phyloP scores from a whole-genome alignment of 1,284 basidiomycete genomes.

The Rhodotorula glutinis region DNA sequence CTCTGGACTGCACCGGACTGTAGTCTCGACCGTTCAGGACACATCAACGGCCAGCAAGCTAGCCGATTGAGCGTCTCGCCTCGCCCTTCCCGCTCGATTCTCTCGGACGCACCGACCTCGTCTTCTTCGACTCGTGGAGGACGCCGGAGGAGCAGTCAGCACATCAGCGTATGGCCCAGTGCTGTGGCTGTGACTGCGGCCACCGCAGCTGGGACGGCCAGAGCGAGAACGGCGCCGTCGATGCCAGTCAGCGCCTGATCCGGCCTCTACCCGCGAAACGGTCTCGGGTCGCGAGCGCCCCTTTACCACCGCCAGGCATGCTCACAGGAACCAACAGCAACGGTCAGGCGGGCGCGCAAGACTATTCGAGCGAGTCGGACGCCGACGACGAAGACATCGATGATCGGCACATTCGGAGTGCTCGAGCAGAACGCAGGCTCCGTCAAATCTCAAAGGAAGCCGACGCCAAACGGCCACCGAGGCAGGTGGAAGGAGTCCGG shows the following conservation, averaged over 20 bases:
- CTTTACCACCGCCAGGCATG: background rate
- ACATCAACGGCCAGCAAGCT: too few relatives aligned
- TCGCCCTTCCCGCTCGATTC: background rate
- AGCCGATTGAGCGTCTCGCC: background rate
- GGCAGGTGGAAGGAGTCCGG: too few relatives aligned
- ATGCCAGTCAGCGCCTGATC: slow-evolving; percentile 15
- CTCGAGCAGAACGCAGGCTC: too few relatives aligned
- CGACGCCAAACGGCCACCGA: too few relatives aligned
- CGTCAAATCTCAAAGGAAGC: too few relatives aligned
- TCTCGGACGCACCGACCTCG: slow-evolving; percentile 1
- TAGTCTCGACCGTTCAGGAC: too few relatives aligned
- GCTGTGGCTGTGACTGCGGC: slow-evolving; percentile 20
- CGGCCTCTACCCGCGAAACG: slow-evolving; percentile 28
- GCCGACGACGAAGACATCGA: slow-evolving; percentile 9
- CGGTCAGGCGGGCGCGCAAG: background rate
- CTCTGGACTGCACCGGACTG: too few relatives aligned
- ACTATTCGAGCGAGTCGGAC: slow-evolving; percentile 1
- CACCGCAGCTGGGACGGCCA: slow-evolving; percentile 13
- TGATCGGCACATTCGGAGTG: too few relatives aligned
- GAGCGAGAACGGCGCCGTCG: slow-evolving; percentile 7
- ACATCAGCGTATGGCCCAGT: background rate
- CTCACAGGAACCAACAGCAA: background rate
- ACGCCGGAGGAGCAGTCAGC: background rate
- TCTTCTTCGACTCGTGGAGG: background rate
- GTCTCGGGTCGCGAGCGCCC: slow-evolving; percentile 5